phyloP scores from a whole-genome alignment of 2,329 filamentous ascomycete genomes.

The Biscogniauxia sp. region DNA sequence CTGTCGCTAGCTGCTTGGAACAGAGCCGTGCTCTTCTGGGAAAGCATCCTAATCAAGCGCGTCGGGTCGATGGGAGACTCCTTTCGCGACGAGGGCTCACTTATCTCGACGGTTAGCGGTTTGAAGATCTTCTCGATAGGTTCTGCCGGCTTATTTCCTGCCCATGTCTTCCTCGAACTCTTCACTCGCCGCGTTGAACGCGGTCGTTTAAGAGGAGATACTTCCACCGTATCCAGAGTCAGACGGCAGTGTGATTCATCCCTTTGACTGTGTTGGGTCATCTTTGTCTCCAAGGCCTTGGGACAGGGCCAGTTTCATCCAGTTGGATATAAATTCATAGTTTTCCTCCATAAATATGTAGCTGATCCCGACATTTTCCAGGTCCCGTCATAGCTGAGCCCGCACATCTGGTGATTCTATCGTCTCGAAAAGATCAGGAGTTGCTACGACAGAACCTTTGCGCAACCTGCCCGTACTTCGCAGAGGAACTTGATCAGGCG shows the following conservation, averaged over 20 bases:
- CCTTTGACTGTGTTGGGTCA: conserved; percentile 9
- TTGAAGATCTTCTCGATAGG: conserved; percentile 17
- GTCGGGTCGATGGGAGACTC: conserved; percentile 17
- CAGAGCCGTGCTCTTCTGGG: conserved; percentile 27
- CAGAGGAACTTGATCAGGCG: conserved; percentile 24
- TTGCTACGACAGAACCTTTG: conserved; percentile 26
- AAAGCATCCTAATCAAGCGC: conserved; percentile 24
- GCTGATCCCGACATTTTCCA: conserved; percentile 28
- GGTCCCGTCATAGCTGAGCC: conserved; percentile 24
- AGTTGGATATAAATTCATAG: conserved; percentile 25
- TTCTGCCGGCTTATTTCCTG: conserved; percentile 15
- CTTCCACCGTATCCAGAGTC: conserved; percentile 25
- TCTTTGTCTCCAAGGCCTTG: conserved; percentile 26
- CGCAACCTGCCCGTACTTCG: conserved; percentile 25
- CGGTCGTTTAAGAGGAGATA: conserved; percentile 12
- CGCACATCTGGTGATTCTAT: conserved; percentile 26
- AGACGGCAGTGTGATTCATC: not conserved
- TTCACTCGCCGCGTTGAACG: conserved; percentile 22
- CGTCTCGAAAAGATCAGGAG: conserved; percentile 17
- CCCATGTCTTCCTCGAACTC: conserved; percentile 26
- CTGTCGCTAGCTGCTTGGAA: conserved; percentile 30
- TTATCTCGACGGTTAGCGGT: conserved; percentile 11
- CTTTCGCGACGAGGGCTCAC: conserved; percentile 13
- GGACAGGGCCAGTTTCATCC: conserved; percentile 24
- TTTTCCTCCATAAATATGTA: conserved; percentile 24